Base-by-base conservation (phyloP, 176 grass and related monocot genomes). In the Alopecurus myosuroides region DNA sequence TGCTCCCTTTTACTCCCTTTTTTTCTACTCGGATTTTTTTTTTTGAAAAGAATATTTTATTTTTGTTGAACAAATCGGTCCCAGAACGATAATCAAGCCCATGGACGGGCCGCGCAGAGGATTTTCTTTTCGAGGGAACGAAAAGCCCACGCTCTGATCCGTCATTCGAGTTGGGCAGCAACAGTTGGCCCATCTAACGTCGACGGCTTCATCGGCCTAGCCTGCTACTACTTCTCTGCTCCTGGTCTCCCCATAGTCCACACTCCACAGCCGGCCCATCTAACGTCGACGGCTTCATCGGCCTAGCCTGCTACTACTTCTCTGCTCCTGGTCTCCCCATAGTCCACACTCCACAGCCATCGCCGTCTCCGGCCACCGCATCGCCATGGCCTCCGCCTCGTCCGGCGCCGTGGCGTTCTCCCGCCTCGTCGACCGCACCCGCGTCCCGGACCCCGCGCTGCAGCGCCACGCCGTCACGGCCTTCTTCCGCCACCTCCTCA, bases 401-500 rank as follows among this genome's bases (percentile, higher is more conserved):
- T 37, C 81, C 81, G 67, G 50, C 50, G 41, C 64, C 23, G 42
- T 31, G 51, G 78, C 65, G 20, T 42, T 90, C 73, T 48, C 78
- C 73, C 90, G 66, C 46, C 82, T 88, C 74, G 49, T 79, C 44
- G 79, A 79, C 79, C 83, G 86, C 80, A 84, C 81, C 61, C 46
- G 80, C 7, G 83, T 86, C 20, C 83, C 81, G 25, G 70, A 84
- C 77, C 75, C 70, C 19, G 15, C 69, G 1, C 83, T 62, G 49
- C 88, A 85, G 66, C 60, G 67, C 79, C 79, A 84, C 64, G 84
- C 87, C 65, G 71, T 85, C 40, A 40, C 72, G 76, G 77, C 70
- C 84, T 35, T 86, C 84, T 77, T 92, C 81, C 60, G 82, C 84
- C 81, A 84, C 81, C 55, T 91, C 69, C 84, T 83, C 80, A 64